Base-by-base conservation (phyloP, 768 basidiomycete genomes). In the Suillus cothurnatus region DNA sequence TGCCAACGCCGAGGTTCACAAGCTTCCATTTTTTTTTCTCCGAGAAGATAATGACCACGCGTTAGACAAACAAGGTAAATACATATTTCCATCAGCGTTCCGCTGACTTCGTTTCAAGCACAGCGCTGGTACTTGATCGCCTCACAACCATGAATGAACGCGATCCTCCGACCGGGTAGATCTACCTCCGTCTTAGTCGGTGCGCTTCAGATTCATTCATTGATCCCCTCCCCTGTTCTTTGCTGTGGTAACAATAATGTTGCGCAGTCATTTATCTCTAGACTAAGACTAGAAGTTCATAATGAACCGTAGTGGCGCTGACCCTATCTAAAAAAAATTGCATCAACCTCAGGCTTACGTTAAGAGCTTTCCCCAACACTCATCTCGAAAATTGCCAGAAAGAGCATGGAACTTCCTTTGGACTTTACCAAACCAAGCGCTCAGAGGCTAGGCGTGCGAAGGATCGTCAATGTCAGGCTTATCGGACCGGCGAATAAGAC, bases 1-100 rank as follows among this genome's bases (percentile, higher is more conserved):
- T 38, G 52, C 62, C 62, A 19, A 60, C 58, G 17, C 39, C 59
- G 32, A 26, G 23, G 49, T 38, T 47, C 66, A 23, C 23, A 23
- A 62, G 69, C 76, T 74, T 73, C 69, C 76, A 66, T 77, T 74
- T 70, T 63, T 45, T 69, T 64, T 67, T 61, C 70, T 67, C 74
- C 69, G 63, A 69, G 72, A 71, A 67, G 75, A 67, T 55, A 58
- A 58, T 7, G 19, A 56, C 38, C 66, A 63, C 58, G 62, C 62
- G 26, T 65, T 32, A 0, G 9, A 31, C 65, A 64, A 36, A 62
- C 68, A 68, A 61, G 63, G 64, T 62, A 66, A 57, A 5, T 50
- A 64, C 59, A 60, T 47, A 56, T 65, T 61, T 66, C 61, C 52
- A 63, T 64, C 19, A 61, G 61, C 38, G 28, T 53, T 11, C 61